These are phyloP conservation scores for Arachnomyces sp. DNA, from an alignment of 2,329 filamentous ascomycete genomes.

Conservation along the genomic window DNA sequence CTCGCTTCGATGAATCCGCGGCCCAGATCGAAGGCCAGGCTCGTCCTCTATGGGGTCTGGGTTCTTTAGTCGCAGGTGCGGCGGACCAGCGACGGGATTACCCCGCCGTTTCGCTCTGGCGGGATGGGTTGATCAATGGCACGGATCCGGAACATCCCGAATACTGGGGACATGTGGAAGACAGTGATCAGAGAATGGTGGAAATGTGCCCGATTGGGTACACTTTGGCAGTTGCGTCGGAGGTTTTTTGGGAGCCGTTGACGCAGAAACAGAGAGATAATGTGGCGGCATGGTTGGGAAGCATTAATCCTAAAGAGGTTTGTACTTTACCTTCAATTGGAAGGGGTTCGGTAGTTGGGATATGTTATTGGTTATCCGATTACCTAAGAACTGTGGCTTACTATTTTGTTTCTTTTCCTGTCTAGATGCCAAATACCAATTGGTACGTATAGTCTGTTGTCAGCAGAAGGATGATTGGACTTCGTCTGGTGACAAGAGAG, in stretches of 20 bases:
- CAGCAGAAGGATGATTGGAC: not conserved
- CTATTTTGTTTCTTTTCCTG: not conserved
- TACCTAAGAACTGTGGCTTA: not conserved
- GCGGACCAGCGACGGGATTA: conserved; percentile 44
- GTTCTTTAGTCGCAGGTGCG: conserved; percentile 61
- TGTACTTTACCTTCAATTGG: not conserved
- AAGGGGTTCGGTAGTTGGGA: not conserved
- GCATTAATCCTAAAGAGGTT: conserved; percentile 66
- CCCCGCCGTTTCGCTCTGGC: conserved; percentile 56
- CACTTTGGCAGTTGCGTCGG: conserved; percentile 60
- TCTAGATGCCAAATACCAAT: conserved; percentile 54
- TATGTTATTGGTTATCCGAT: not conserved
- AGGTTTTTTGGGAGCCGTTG: conserved; percentile 59
- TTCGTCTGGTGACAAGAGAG: conserved; percentile 37
- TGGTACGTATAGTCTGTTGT: conserved; percentile 32
- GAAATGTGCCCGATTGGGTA: conserved; percentile 76
- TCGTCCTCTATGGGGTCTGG: conserved; percentile 68
- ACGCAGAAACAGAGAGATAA: conserved; percentile 56
- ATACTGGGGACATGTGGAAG: conserved; percentile 69
- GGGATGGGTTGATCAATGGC: conserved; percentile 62
- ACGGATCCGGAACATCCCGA: conserved; percentile 63
- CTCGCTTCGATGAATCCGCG: conserved; percentile 68
- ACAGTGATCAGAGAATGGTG: conserved; percentile 76
- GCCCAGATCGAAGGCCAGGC: conserved; percentile 71
- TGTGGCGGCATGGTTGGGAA: conserved; percentile 64